phyloP scores from a whole-genome alignment of 139 green algal genomes.

The Auxenochlorella protothecoides region DNA sequence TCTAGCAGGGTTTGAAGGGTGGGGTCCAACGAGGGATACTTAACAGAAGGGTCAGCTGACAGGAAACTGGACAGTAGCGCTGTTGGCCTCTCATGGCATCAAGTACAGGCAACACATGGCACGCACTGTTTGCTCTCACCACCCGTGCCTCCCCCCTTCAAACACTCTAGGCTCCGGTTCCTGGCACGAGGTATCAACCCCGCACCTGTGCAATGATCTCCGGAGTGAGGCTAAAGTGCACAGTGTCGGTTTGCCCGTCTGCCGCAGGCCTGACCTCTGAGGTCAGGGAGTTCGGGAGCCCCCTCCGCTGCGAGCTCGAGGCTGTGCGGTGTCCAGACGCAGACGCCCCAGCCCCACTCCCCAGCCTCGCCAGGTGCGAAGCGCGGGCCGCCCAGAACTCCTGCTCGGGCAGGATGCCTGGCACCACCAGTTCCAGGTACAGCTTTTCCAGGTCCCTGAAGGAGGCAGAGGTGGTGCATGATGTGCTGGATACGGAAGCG shows the following conservation, averaged over 20 bases:
- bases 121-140: neutral
- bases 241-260: constrained; percentile 28
- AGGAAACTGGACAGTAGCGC: too few relatives aligned
- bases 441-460: constrained; percentile 26
- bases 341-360: too few relatives aligned
- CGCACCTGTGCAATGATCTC: constrained; percentile 11
- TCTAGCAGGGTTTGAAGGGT: neutral
- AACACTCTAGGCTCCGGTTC: too few relatives aligned
- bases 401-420: constrained; percentile 28
- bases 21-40: too few relatives aligned
- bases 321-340: too few relatives aligned
- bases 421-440: constrained; percentile 32
- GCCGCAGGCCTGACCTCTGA: constrained; percentile 14
- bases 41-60: too few relatives aligned
- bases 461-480: too few relatives aligned
- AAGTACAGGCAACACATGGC: too few relatives aligned
- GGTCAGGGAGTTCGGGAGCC: constrained; percentile 32
- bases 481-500: too few relatives aligned
- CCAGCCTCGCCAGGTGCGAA: too few relatives aligned
- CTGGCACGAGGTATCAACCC: too few relatives aligned
- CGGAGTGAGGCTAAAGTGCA: constrained; percentile 30
- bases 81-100: too few relatives aligned
- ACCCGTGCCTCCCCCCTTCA: neutral
- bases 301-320: constrained; percentile 14
- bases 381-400: constrained; percentile 32